phyloP scores from a whole-genome alignment of 2,329 filamentous ascomycete genomes.

The Metarhizium sp. region DNA sequence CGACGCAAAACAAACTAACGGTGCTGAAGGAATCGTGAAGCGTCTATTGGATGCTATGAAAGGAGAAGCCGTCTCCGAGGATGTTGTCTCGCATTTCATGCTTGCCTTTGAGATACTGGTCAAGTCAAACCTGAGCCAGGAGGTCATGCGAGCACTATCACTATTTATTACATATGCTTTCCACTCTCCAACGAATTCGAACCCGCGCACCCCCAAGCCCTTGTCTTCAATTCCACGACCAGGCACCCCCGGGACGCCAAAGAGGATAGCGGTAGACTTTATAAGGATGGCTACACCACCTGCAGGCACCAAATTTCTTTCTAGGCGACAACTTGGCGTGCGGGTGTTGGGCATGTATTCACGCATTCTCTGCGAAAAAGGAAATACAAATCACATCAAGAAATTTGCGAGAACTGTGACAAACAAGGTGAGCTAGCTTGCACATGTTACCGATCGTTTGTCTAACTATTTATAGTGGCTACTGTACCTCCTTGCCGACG shows the following conservation, averaged over 20 bases:
- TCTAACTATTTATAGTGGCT: constrained; percentile 56
- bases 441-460: not conserved
- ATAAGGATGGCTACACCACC: constrained; percentile 20
- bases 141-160: constrained; percentile 77
- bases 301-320: constrained; percentile 29
- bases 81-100: constrained; percentile 68
- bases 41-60: constrained; percentile 85
- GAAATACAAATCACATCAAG: constrained; percentile 58
- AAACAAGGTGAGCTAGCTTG: constrained; percentile 58
- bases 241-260: constrained; percentile 28
- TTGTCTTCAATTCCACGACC: constrained; percentile 28
- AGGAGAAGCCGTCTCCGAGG: constrained; percentile 63
- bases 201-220: constrained; percentile 42
- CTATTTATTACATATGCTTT: constrained; percentile 91
- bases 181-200: constrained; percentile 46
- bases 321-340: constrained; percentile 63
- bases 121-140: constrained; percentile 70
- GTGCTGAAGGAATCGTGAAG: constrained; percentile 69
- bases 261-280: constrained; percentile 28
- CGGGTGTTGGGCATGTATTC: constrained; percentile 71
- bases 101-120: constrained; percentile 71
- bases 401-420: constrained; percentile 93
- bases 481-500: constrained; percentile 80
- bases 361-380: constrained; percentile 65
- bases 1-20: constrained; percentile 9